Percentiles rank a stretch among this genome's conserved stretches.
Conservation (phyloP, 2,329 filamentous ascomycete genomes). For the Colletotrichum navitas region DNA sequence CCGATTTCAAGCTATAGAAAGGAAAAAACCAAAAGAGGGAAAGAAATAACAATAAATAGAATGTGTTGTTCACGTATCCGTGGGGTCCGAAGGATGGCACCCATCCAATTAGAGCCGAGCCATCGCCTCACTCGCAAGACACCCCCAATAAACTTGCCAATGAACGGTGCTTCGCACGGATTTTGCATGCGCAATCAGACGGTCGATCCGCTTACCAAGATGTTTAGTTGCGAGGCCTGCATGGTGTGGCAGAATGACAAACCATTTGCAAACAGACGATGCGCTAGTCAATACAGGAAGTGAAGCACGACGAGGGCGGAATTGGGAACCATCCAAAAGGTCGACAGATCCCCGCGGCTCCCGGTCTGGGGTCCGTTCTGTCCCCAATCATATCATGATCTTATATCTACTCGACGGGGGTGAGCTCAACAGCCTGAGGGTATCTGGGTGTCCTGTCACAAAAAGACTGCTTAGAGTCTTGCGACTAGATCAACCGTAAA, state of each 20-base stretch:
- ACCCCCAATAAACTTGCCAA: conserved; percentile 28
- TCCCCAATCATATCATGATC: background rate
- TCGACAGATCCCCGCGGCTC: conserved; percentile 12
- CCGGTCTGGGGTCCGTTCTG: background rate
- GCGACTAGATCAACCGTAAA: background rate
- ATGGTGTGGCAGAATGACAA: conserved; percentile 40
- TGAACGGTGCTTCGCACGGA: conserved; percentile 19
- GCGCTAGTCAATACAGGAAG: background rate
- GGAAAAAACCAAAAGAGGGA: background rate
- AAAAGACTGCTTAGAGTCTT: background rate
- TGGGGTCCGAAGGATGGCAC: conserved; percentile 13
- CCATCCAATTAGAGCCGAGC: conserved; percentile 17
- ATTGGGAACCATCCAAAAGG: background rate
- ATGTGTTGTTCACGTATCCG: background rate
- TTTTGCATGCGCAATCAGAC: conserved; percentile 9
- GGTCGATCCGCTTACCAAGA: conserved; percentile 36
- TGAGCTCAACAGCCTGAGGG: background rate
- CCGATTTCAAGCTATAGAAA: conserved; percentile 79
- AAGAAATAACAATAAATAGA: background rate
- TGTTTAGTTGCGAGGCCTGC: conserved; percentile 37
- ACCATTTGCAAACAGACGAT: conserved; percentile 37
- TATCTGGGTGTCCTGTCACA: no score
- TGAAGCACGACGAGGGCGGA: conserved; percentile 22
- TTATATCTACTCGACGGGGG: background rate
- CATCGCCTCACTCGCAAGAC: background rate